phyloP scores from a whole-genome alignment of 169 alveolate genomes.

The Plasmodium coatneyi region DNA sequence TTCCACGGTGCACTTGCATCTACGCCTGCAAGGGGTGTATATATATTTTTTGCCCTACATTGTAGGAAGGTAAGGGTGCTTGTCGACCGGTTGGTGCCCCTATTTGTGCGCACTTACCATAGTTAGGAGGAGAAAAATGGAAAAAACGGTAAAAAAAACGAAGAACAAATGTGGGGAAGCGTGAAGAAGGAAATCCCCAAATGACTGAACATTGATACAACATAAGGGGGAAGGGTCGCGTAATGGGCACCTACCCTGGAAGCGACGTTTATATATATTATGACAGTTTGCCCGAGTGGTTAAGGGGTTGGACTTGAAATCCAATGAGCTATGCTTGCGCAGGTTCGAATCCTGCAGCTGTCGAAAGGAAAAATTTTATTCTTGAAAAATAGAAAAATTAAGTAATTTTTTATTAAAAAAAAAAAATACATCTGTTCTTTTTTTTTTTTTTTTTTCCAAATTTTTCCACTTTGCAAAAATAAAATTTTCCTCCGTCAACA shows the following conservation, averaged over 20 bases:
- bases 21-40: background rate
- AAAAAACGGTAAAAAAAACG: background rate
- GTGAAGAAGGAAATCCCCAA: background rate
- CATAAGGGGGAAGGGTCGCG: background rate
- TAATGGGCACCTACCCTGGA: background rate
- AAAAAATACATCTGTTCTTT: background rate
- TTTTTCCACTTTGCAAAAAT: background rate
- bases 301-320: slow-evolving; percentile 78
- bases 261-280: too few relatives aligned
- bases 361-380: slow-evolving; percentile 71
- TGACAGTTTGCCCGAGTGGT: slow-evolving; percentile 87
- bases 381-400: background rate
- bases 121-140: background rate
- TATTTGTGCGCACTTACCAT: background rate
- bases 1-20: background rate
- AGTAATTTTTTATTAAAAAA: background rate
- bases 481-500: background rate
- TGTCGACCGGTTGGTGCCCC: background rate
- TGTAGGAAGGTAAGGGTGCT: background rate
- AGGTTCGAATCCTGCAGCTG: slow-evolving; percentile 97
- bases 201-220: too few relatives aligned
- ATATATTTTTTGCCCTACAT: background rate
- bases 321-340: slow-evolving; percentile 93
- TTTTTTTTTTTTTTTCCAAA: too few relatives aligned
- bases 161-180: too few relatives aligned